Base-by-base conservation (phyloP, 176 grass and related monocot species). In the Oryza longistaminata region DNA sequence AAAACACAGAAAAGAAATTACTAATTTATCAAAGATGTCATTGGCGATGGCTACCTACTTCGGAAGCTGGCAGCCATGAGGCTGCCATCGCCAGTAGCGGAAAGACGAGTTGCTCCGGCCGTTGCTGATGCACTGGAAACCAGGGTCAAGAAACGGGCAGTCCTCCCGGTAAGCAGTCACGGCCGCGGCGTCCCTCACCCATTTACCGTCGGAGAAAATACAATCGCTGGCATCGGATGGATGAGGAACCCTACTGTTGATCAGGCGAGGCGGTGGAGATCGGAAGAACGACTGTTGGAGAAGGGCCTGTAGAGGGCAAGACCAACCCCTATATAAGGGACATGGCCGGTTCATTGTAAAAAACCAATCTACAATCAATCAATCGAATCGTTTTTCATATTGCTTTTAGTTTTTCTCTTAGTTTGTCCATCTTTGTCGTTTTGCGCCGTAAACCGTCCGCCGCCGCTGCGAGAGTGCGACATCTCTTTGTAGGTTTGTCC, bases 71-170 rank as follows among this genome's bases (percentile, higher is more conserved):
- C 89, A 91, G 24, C 76, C 58, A 25, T 24, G 87, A 79, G 89
- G 92, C 14, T 74, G 87, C 92, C 89, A 94, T 14, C 80, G 87
- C 92, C 89, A 89, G 1, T 71, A 9, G 15, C 66, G 83, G 68
- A 91, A 91, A 11, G 53, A 80, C 6, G 65, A 55, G 61, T 85
- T 60, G 3, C 10, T 6, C 22, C 92, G 86, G n/a, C 83, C 92
- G 65, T 89, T 94, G 3, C 65, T 73, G 0, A n/a, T 21, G 89
- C 92, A 94, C 80, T 75, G 89, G 75, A 94, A 94, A 33, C 89
- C 92, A 0, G 92, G 92, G 75, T 94, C 92, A 2, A 94, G 83
- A 77, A 91, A 91, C 35, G 78, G 83, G 70, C 89, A 91, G n/a
- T 81, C 81, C 71, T 94, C 92, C 2, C 4, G 26, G 64, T 94